A percentile compares a stretch with the other conserved stretches of the same genome.
Conservation (phyloP, 2,329 filamentous ascomycete species). For the Paramyrothecium roridum region DNA sequence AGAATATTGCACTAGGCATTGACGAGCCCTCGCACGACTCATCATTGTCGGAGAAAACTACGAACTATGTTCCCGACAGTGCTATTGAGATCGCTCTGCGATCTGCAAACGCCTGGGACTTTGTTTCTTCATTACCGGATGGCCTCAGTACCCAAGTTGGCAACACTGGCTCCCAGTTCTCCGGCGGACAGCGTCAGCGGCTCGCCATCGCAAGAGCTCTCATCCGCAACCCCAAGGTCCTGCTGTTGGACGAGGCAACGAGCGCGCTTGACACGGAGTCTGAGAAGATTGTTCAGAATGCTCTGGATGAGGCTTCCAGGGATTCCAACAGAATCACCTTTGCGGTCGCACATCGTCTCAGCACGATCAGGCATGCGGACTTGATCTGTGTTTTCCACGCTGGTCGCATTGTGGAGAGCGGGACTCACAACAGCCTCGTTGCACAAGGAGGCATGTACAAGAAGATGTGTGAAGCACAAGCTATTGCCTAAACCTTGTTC, state of each 20-base stretch:
- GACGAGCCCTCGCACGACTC: background rate
- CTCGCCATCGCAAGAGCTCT: background rate
- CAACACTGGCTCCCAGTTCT: background rate
- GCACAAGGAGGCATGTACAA: background rate
- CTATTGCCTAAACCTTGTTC: background rate
- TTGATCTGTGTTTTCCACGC: background rate
- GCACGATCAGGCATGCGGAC: background rate
- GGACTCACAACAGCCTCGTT: background rate
- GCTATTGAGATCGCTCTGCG: background rate
- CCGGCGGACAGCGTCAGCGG: background rate
- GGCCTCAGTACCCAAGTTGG: background rate
- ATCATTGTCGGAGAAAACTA: background rate
- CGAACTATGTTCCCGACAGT: background rate
- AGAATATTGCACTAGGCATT: background rate
- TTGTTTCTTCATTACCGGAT: background rate
- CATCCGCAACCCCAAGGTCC: background rate
- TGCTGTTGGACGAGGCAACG: background rate
- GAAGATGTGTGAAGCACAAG: background rate
- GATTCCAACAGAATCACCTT: background rate
- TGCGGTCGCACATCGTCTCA: background rate
- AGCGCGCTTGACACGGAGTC: background rate
- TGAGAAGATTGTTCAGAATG: background rate
- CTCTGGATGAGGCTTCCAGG: background rate
- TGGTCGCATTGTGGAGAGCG: background rate
- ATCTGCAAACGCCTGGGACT: background rate